A percentile compares a stretch with the other conserved stretches of the same genome.
phyloP scores from a whole-genome alignment of 306 rosid species.

The Spatholobus suberectus region DNA sequence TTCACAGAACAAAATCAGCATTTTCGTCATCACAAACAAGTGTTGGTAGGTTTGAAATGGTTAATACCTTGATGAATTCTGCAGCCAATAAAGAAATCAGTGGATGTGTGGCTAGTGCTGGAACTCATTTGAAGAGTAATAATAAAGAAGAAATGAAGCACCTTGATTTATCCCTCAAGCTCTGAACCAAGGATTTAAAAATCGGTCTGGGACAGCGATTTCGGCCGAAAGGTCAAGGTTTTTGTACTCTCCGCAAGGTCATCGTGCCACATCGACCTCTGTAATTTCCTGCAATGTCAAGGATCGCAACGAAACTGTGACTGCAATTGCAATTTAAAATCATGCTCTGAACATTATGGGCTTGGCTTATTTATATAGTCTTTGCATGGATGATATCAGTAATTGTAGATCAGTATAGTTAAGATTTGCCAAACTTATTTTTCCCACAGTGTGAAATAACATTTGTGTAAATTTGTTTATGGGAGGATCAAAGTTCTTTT shows the following conservation, averaged over 20 bases:
- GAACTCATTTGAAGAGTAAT: slow-evolving; percentile 41
- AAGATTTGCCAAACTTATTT: slow-evolving; percentile 37
- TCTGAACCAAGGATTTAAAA: slow-evolving; percentile 35
- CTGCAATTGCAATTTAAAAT: too few species aligned
- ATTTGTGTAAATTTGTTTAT: slow-evolving; percentile 46
- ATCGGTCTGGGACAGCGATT: too few species aligned
- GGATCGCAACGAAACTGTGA: not conserved
- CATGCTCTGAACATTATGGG: slow-evolving; percentile 45
- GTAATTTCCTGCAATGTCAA: not conserved
- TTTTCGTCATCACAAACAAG: slow-evolving; percentile 44
- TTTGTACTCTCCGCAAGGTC: not conserved
- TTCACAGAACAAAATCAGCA: slow-evolving; percentile 44
- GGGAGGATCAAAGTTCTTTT: slow-evolving; percentile 40
- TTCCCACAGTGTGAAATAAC: slow-evolving; percentile 36
- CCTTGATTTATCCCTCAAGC: slow-evolving; percentile 81
- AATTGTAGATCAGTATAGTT: slow-evolving; percentile 27
- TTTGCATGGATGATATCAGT: slow-evolving; percentile 16
- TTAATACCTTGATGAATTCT: slow-evolving; percentile 42
- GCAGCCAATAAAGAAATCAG: slow-evolving; percentile 42
- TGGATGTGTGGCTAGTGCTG: slow-evolving; percentile 46
- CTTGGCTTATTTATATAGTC: slow-evolving; percentile 8
- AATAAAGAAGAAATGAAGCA: slow-evolving; percentile 65
- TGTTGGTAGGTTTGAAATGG: slow-evolving; percentile 59
- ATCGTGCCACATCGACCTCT: too few species aligned
- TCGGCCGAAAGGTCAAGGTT: not conserved